Base-by-base conservation (phyloP, 805 yeast species). In the Ascoidea asiatica region DNA sequence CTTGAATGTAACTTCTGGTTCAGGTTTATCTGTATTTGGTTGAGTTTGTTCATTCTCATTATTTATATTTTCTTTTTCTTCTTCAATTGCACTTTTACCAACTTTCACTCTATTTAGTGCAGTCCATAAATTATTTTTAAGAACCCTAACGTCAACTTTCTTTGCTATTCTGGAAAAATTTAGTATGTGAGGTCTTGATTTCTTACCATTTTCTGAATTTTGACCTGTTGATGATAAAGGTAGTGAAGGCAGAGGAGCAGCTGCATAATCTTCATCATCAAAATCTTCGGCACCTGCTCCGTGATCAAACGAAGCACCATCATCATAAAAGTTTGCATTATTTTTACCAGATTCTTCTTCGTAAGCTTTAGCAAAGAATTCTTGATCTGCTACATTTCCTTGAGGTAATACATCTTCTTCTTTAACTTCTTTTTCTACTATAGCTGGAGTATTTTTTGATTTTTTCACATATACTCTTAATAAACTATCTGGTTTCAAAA, bases 51-150 rank as follows among this genome's bases (percentile, higher is more conserved):
- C 39, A 48, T 61, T 65, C 37, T 65, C 65, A 47, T 64, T 55
- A 44, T 66, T 68, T 38, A 61, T 57, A 20, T 56, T 54, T 39
- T 57, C 59, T 37, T 62, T 52, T 50, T 49, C 46, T 35, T 52
- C 52, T 50, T 61, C 54, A 50, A 50, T 42, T 42, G 50, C 46
- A 5, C 51, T 53, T 4, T 39, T 39, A 17, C 44, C 46, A 18
- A 44, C 43, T 5, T 51, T 46, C 17, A 52, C 57, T 29, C 53
- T 56, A 19, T 62, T 65, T 4, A 79, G 63, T 1, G 74, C 68
- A 29, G 67, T 66, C 95, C 95, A 87, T 37, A 87, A 54, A 53
- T 83, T 84, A 44, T 79, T 81, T 63, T 88, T 87, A 43, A 87
- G 65, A 21, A 66, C 63, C 50, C 76, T 73, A 33, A 88, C 82